Evolutionary conservation across 2,329 filamentous ascomycete genomes (phyloP), one percentile per base, ranked within the genome.

Genomic region (Blastomyces gilchristii): DNA sequence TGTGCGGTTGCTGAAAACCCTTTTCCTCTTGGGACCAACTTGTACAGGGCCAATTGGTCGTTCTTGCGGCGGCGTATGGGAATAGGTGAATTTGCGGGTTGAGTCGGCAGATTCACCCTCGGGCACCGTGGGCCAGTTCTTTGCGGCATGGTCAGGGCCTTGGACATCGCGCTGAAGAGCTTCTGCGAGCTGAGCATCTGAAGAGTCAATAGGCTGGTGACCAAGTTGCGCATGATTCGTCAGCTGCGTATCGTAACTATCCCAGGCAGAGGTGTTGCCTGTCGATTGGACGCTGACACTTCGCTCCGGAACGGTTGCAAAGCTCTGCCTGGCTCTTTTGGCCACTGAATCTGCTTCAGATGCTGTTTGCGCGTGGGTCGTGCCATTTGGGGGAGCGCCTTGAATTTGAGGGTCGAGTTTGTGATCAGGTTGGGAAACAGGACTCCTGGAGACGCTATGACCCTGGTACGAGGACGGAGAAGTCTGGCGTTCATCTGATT

Each of bases 1-100:
- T 25, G 93, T 97, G 64, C 93, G 84, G 75, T 97, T 96, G 78
- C 91, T 96, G 71, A 97, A 97, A 71, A 80, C 77, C 25, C 80
- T 75, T 64, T 82, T 82, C 63, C 80, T 73, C 67, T 81, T 77
- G 16, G 74, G 72, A 63, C 76, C 71, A 62, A 76, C 68, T 66
- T 69, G 74, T 64, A 75, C 68, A 37, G 76, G 71, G 41, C 71
- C 63, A 45, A 71, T 67, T 58, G 74, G 62, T 54, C 74, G 70
- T 57, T 75, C 74, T 61, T 71, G 70, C 25, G 67, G 57, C 16
- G 59, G 59, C 14, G 28, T 62, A 11, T 63, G 58, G 9, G 59
- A 28, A 56, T 65, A 63, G 18, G 56, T 58, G n/a, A 56, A 22
- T 28, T 58, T 56, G 57, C 53, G 39, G 22, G 47, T 53, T 37